Evolutionary conservation across 345 rosid species (phyloP).

Genomic region (Limnanthes douglasii): DNA sequence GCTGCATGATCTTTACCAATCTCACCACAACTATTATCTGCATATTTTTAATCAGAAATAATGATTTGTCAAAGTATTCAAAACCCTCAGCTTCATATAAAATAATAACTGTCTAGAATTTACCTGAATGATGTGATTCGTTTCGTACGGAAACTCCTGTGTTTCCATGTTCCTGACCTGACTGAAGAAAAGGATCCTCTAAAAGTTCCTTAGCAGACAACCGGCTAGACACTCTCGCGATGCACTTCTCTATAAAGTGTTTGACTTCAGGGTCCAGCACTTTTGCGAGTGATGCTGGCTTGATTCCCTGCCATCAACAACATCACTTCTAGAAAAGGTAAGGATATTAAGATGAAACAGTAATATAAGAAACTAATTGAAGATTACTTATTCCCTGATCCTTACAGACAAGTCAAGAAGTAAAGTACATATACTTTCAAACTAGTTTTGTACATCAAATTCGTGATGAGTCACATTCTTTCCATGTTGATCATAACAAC

Average conservation of each 20-base stretch:
- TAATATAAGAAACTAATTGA: too few relatives aligned
- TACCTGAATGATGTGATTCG: constrained; percentile 23
- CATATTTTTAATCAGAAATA: constrained; percentile 6
- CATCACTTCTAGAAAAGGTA: not conserved
- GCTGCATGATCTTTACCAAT: constrained; percentile 8
- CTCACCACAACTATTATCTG: constrained; percentile 26
- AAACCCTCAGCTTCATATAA: constrained; percentile 2
- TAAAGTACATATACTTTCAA: too few relatives aligned
- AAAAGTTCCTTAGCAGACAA: constrained; percentile 74
- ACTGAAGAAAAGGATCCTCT: constrained; percentile 69
- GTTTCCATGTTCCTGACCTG: constrained; percentile 37
- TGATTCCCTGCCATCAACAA: constrained; percentile 48
- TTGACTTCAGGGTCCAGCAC: constrained; percentile 51
- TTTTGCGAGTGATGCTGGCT: constrained; percentile 80
- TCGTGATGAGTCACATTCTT: too few relatives aligned
- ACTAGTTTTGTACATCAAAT: too few relatives aligned
- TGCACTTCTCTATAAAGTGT: constrained; percentile 83
- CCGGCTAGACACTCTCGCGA: constrained; percentile 57
- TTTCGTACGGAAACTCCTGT: constrained; percentile 16
- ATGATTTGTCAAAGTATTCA: constrained; percentile 1
- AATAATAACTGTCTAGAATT: constrained; percentile 1
- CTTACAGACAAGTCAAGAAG: too few relatives aligned
- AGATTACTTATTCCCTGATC: too few relatives aligned
- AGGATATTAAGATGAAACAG: not conserved
- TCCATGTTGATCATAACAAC: too few relatives aligned